These are phyloP conservation scores for Nothomitra cinnamomea DNA, from an alignment of 2,329 filamentous ascomycete species.

Conservation along the genomic window DNA sequence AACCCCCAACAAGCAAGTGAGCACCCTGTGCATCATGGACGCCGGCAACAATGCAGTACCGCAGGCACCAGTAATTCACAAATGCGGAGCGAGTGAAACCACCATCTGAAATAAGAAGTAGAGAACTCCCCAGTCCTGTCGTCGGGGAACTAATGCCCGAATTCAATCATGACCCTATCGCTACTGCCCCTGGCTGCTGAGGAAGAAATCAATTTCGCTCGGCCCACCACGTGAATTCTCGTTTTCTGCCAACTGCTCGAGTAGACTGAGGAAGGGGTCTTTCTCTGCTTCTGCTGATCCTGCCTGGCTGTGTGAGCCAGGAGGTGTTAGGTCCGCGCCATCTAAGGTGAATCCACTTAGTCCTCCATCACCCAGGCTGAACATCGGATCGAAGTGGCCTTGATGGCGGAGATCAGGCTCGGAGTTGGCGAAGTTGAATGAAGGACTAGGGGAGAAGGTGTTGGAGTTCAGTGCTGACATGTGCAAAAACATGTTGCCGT, in stretches of 20 bases:
- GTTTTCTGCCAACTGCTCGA: slow-evolving; percentile 72
- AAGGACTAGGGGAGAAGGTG: slow-evolving; percentile 19
- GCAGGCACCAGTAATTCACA: too few relatives aligned
- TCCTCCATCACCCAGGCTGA: slow-evolving; percentile 27
- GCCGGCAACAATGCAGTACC: too few relatives aligned
- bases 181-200: slow-evolving; percentile 19
- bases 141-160: too few relatives aligned
- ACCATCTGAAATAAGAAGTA: too few relatives aligned
- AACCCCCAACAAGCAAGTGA: too few relatives aligned
- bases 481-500: neutral
- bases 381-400: slow-evolving; percentile 41
- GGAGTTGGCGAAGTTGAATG: neutral
- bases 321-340: neutral
- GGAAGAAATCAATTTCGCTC: slow-evolving; percentile 64
- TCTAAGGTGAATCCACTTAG: neutral
- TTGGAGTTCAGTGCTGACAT: slow-evolving; percentile 12
- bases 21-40: too few relatives aligned
- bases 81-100: too few relatives aligned
- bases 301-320: slow-evolving; percentile 27
- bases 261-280: slow-evolving; percentile 61
- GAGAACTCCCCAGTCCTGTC: too few relatives aligned
- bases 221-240: slow-evolving; percentile 52
- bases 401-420: slow-evolving; percentile 13
- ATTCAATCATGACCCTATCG: too few relatives aligned
- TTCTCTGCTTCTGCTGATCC: slow-evolving; percentile 45